phyloP scores from a whole-genome alignment of 2,329 filamentous ascomycete species.

The Fusarium sp. region DNA sequence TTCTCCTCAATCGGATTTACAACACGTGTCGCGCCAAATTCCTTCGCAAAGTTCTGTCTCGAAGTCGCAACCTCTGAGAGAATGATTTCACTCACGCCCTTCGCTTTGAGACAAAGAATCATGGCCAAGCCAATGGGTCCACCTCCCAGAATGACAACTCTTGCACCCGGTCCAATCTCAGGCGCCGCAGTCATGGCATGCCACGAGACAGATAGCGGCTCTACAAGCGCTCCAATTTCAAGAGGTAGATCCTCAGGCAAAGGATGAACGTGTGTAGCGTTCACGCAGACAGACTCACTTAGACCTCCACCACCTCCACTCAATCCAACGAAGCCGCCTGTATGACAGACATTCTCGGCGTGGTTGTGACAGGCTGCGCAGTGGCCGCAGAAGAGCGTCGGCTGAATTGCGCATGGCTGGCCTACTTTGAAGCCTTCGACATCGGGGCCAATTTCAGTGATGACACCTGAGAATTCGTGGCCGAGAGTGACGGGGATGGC shows the following conservation, averaged over 20 bases:
- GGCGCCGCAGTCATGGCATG: slow-evolving; percentile 59
- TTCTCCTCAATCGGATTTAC: slow-evolving; percentile 58
- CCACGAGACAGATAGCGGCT: slow-evolving; percentile 62
- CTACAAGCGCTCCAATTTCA: slow-evolving; percentile 64
- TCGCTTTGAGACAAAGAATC: slow-evolving; percentile 58
- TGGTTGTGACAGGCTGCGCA: slow-evolving; percentile 66
- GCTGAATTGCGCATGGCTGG: slow-evolving; percentile 69
- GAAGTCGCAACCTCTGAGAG: slow-evolving; percentile 58
- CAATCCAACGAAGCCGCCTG: slow-evolving; percentile 50
- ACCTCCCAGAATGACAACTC: slow-evolving; percentile 61
- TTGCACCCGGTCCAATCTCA: slow-evolving; percentile 54
- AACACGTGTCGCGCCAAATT: slow-evolving; percentile 58
- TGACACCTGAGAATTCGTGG: slow-evolving; percentile 72
- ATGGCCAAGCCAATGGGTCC: slow-evolving; percentile 63
- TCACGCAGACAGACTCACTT: slow-evolving; percentile 64
- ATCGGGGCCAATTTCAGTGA: slow-evolving; percentile 66
- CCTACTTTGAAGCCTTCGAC: slow-evolving; percentile 62
- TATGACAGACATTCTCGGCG: slow-evolving; percentile 68
- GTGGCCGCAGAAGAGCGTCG: slow-evolving; percentile 66
- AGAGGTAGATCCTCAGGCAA: slow-evolving; percentile 62
- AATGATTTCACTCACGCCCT: slow-evolving; percentile 60
- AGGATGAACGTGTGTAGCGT: slow-evolving; percentile 59
- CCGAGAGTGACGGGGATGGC: slow-evolving; percentile 69
- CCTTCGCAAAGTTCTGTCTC: slow-evolving; percentile 55
- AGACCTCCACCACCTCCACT: slow-evolving; percentile 64